Conservation (phyloP, 768 basidiomycete species). For the button mushroom (Agaricus bisporus) region DNA sequence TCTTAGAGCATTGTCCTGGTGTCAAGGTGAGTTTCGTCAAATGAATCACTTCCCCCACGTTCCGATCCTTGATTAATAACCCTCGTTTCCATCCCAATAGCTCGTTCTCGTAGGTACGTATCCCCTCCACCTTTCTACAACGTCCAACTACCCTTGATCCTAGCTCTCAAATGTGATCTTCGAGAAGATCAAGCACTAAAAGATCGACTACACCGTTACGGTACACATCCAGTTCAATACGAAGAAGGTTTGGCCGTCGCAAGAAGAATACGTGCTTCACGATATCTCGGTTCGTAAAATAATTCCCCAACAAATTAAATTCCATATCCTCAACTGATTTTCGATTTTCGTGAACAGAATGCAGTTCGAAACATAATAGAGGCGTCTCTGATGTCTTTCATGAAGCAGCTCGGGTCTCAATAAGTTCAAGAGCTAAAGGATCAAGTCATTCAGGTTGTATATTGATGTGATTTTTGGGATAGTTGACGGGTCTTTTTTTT, state of each 20-base stretch:
- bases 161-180: conserved; percentile 94
- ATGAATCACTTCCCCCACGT: background rate
- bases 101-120: conserved; percentile 83
- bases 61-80: background rate
- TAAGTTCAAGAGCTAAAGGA: conserved; percentile 69
- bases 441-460: conserved; percentile 48
- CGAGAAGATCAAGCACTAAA: conserved; percentile 72
- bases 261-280: conserved; percentile 84
- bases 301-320: background rate
- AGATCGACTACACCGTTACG: conserved; percentile 68
- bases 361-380: conserved; percentile 94
- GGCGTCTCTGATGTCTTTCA: conserved; percentile 92
- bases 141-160: conserved; percentile 2
- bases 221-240: conserved; percentile 75
- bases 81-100: conserved; percentile 29
- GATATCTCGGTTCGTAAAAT: conserved; percentile 78
- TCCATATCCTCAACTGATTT: background rate
- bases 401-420: conserved; percentile 82
- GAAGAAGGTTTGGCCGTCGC: conserved; percentile 89
- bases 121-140: conserved; percentile 3
- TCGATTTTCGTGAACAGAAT: conserved; percentile 48
- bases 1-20: conserved; percentile 88
- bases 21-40: conserved; percentile 63
- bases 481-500: too few relatives aligned
- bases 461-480: conserved; percentile 47